Conservation (phyloP, 345 rosid genomes). For the Microcos paniculata region DNA sequence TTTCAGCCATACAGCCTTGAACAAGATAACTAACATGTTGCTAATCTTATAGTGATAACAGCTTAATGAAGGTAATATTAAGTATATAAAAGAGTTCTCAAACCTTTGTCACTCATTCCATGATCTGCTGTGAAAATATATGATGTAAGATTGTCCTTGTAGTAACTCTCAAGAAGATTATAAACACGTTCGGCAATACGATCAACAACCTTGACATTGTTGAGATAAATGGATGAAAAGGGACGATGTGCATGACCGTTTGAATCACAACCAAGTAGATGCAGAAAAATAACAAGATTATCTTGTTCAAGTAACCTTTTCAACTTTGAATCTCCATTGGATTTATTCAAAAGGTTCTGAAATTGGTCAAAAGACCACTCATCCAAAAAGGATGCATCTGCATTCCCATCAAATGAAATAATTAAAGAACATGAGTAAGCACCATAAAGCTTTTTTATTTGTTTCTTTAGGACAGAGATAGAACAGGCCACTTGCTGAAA, state of each 20-base stretch:
- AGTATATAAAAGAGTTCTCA: conserved; percentile 6
- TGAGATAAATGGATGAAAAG: conserved; percentile 86
- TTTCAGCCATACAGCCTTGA: conserved; percentile 1
- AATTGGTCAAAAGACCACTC: conserved; percentile 98
- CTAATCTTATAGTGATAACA: neutral
- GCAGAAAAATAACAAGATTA: conserved; percentile 84
- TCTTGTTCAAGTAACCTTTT: conserved; percentile 77
- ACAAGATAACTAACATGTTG: conserved; percentile 3
- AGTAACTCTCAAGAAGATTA: conserved; percentile 78
- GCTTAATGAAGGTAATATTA: conserved; percentile 1
- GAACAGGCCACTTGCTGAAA: neutral
- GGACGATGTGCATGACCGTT: conserved; percentile 99
- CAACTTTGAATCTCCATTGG: conserved; percentile 66
- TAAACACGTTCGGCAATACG: conserved; percentile 73
- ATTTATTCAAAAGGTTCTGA: conserved; percentile 83
- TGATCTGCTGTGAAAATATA: conserved; percentile 96
- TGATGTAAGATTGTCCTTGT: conserved; percentile 81
- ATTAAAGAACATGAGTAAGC: conserved; percentile 20
- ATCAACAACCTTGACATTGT: conserved; percentile 94
- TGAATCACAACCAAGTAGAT: conserved; percentile 97
- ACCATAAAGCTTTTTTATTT: neutral
- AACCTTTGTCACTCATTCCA: conserved; percentile 99
- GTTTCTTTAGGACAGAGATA: too few species aligned
- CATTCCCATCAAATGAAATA: conserved; percentile 40
- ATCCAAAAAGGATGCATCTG: conserved; percentile 99